Percentiles rank a stretch among this genome's conserved stretches.
These are phyloP conservation scores for Peziza echinospora DNA, from an alignment of 495 filamentous ascomycete genomes.

Conservation along the genomic window DNA sequence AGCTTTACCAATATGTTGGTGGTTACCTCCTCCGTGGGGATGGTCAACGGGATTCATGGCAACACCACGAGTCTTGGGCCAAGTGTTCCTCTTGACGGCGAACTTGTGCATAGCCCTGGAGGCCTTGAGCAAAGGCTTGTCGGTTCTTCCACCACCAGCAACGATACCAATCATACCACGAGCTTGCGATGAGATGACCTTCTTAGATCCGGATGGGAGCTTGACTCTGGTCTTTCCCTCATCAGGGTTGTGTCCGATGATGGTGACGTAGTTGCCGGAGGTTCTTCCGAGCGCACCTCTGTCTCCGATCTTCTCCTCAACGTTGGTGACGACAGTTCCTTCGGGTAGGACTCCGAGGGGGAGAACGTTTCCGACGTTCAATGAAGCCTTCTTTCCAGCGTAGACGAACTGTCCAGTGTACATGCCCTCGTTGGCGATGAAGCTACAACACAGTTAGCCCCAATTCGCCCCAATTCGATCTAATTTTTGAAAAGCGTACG, in stretches of 20 bases:
- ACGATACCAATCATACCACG: constrained; percentile 99
- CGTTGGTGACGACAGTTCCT: constrained; percentile 95
- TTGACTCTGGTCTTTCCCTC: constrained; percentile 99
- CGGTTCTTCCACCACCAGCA: constrained; percentile 94
- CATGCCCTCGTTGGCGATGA: constrained; percentile 99
- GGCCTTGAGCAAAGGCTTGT: constrained; percentile 98
- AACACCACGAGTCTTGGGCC: constrained; percentile 99
- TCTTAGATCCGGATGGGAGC: constrained; percentile 97
- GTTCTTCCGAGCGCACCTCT: constrained; percentile 87
- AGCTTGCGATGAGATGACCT: constrained; percentile 75
- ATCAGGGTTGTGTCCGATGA: constrained; percentile 96
- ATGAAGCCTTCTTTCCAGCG: constrained; percentile 89
- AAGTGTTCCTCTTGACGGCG: constrained; percentile 98
- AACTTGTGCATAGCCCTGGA: constrained; percentile 99
- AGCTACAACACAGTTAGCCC: constrained; percentile 22
- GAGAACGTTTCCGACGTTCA: constrained; percentile 93
- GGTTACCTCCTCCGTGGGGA: constrained; percentile 99
- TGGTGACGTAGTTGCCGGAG: constrained; percentile 96
- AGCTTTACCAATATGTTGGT: constrained; percentile 99
- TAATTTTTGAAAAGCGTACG: constrained; percentile 20
- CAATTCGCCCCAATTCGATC: neutral
- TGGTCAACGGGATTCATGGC: constrained; percentile 99
- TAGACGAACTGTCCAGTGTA: constrained; percentile 99
- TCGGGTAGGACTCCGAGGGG: constrained; percentile 84
- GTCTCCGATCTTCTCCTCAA: constrained; percentile 97